Conservation (phyloP, 768 basidiomycete species). For the Tricholoma matsutake region DNA sequence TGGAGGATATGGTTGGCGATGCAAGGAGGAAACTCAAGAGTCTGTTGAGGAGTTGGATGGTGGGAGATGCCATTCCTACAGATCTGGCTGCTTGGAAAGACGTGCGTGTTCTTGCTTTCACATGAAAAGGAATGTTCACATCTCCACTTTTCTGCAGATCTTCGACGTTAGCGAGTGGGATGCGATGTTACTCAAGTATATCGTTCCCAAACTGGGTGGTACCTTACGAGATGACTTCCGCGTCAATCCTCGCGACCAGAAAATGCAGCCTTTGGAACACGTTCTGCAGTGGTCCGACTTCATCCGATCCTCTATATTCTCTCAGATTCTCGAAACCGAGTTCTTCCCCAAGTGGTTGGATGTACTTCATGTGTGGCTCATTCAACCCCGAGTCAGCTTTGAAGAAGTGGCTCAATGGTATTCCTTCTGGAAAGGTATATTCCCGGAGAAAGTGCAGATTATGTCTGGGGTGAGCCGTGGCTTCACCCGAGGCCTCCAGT, state of each 20-base stretch:
- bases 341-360: conserved; percentile 99
- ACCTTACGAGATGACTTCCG: conserved; percentile 81
- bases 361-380: conserved; percentile 87
- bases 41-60: conserved; percentile 71
- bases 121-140: conserved; percentile 5
- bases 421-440: conserved; percentile 79
- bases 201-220: conserved; percentile 88
- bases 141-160: conserved; percentile 41
- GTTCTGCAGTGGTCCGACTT: conserved; percentile 77
- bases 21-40: conserved; percentile 83
- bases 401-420: conserved; percentile 96
- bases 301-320: conserved; percentile 72
- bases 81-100: conserved; percentile 82
- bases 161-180: conserved; percentile 88
- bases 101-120: conserved; percentile 38
- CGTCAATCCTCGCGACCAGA: conserved; percentile 88
- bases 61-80: conserved; percentile 68
- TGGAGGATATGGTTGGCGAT: conserved; percentile 85
- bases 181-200: conserved; percentile 80
- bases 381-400: conserved; percentile 83
- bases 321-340: conserved; percentile 82
- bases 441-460: conserved; percentile 68
- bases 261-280: conserved; percentile 75
- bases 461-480: conserved; percentile 69
- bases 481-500: conserved; percentile 83